Evolutionary conservation across 805 yeast species (phyloP).

Genomic region (Sungouiozyma intestinalis): DNA sequence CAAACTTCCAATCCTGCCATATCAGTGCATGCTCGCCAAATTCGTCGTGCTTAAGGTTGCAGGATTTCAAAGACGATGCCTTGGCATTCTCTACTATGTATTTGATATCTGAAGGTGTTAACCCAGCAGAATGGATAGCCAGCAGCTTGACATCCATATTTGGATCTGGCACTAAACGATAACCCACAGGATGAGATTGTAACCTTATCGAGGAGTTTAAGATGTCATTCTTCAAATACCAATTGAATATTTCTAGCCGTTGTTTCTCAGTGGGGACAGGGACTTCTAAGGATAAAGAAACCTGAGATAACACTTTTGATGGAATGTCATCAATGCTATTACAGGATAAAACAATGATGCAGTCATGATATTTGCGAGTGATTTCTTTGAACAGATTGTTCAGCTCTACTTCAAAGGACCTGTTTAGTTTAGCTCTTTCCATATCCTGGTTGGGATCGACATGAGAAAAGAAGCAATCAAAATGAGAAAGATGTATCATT

Average conservation of each 20-base stretch:
- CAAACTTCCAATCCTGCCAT: constrained; percentile 21
- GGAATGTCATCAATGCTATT: constrained; percentile 61
- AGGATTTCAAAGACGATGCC: constrained; percentile 32
- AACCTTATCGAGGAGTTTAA: constrained; percentile 6
- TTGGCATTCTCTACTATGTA: constrained; percentile 64
- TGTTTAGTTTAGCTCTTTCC: constrained; percentile 25
- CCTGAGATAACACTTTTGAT: constrained; percentile 50
- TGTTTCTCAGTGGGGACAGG: constrained; percentile 74
- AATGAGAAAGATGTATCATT: constrained; percentile 52
- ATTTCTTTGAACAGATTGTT: constrained; percentile 48
- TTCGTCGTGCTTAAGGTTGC: constrained; percentile 34
- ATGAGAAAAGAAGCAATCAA: constrained; percentile 65
- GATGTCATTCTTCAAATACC: constrained; percentile 32
- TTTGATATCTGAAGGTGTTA: constrained; percentile 71
- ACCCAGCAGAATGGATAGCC: constrained; percentile 84
- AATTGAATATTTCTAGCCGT: constrained; percentile 50
- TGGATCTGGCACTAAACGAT: not conserved
- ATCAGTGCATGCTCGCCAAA: constrained; percentile 5
- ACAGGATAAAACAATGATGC: constrained; percentile 53
- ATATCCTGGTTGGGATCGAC: constrained; percentile 47
- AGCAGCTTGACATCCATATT: constrained; percentile 43
- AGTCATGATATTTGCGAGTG: constrained; percentile 28
- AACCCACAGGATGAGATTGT: not conserved
- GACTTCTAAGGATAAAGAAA: constrained; percentile 69
- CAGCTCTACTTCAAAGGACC: constrained; percentile 37